Evolutionary conservation across 495 filamentous ascomycete genomes (phyloP).

Genomic region (Chaetomidium leptoderma): DNA sequence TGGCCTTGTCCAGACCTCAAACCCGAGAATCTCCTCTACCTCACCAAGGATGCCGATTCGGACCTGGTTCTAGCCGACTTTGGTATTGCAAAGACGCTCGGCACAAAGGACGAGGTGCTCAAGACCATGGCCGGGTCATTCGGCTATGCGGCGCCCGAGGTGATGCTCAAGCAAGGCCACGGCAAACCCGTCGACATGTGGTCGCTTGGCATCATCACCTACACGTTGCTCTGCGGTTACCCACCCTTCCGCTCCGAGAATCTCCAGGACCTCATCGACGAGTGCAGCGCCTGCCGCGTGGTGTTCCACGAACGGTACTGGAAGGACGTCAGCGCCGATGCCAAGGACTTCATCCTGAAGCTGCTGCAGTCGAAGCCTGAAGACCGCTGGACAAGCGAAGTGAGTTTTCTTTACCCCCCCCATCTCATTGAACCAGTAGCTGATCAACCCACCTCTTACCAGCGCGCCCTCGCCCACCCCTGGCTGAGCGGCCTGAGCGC

Average conservation of each 20-base stretch:
- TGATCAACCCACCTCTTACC: background rate
- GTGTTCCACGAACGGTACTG: conserved; percentile 98
- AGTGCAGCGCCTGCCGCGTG: conserved; percentile 82
- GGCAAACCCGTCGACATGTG: conserved; percentile 99
- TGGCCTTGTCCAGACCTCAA: conserved; percentile 81
- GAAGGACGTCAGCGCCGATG: conserved; percentile 94
- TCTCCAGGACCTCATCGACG: conserved; percentile 88
- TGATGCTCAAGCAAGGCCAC: conserved; percentile 96
- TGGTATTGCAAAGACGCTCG: conserved; percentile 97
- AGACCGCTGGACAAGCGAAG: conserved; percentile 72
- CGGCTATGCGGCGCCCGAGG: conserved; percentile 94
- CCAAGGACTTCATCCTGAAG: conserved; percentile 86
- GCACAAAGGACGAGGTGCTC: conserved; percentile 80
- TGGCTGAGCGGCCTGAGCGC: conserved; percentile 92
- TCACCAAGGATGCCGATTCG: conserved; percentile 69
- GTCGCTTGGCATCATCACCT: conserved; percentile 98
- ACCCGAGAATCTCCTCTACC: conserved; percentile 95
- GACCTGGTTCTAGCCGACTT: conserved; percentile 94
- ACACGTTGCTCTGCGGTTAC: conserved; percentile 98
- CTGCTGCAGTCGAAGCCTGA: conserved; percentile 76
- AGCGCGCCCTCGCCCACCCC: conserved; percentile 71
- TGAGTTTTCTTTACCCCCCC: conserved; percentile 23
- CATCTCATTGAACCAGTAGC: conserved; percentile 20
- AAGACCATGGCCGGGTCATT: conserved; percentile 99
- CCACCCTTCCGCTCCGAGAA: conserved; percentile 96